Conservation (phyloP, 2,329 filamentous ascomycete genomes). For the Penicillium corylophilum region DNA sequence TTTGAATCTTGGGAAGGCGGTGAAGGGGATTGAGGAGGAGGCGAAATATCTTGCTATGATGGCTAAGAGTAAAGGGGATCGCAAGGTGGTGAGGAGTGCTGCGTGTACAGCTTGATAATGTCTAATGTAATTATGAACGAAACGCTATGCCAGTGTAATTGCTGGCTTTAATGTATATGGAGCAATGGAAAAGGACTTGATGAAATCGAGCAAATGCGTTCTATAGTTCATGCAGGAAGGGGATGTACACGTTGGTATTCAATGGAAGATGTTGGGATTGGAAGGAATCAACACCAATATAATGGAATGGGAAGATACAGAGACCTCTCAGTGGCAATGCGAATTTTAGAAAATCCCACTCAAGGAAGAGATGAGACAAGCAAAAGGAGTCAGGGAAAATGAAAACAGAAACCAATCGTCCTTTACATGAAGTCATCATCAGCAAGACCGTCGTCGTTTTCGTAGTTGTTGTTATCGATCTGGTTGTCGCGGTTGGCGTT, state of each 20-base stretch:
- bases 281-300: not conserved
- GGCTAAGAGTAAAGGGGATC: conserved; percentile 9
- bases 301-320: not conserved
- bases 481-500: conserved; percentile 60
- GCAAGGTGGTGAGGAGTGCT: not conserved
- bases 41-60: conserved; percentile 9
- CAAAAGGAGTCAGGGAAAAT: conserved; percentile 17
- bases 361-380: conserved; percentile 7
- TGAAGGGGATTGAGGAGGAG: conserved; percentile 20
- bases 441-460: conserved; percentile 82
- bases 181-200: not conserved
- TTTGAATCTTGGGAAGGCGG: conserved; percentile 14
- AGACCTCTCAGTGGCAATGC: conserved; percentile 1
- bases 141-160: not conserved
- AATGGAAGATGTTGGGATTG: not conserved
- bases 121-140: not conserved
- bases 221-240: conserved; percentile 17
- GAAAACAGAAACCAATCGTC: conserved; percentile 4
- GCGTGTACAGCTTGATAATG: not conserved
- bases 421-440: conserved; percentile 52
- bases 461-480: conserved; percentile 75
- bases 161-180: not conserved
- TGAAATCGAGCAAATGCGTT: conserved; percentile 1
- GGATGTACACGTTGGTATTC: conserved; percentile 16
- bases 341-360: conserved; percentile 11